These are phyloP conservation scores for Leonotis leonurus DNA, from an alignment of 257 asterid species.

Conservation along the genomic window DNA sequence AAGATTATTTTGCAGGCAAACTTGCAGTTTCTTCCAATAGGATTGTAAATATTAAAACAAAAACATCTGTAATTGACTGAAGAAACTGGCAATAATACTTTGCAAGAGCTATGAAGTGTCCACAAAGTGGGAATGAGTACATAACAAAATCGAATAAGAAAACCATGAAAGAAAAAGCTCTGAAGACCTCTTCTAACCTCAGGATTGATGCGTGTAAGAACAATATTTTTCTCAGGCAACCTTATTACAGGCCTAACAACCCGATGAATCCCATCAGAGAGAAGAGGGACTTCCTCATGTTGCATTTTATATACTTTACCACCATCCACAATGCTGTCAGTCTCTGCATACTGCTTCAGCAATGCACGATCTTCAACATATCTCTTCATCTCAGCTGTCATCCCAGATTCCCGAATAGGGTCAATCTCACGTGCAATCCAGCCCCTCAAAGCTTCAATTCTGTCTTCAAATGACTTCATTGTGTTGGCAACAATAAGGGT, in stretches of 20 bases:
- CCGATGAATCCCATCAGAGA: conserved; percentile 51
- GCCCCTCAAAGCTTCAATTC: conserved; percentile 60
- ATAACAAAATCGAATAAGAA: conserved; percentile 12
- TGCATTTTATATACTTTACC: conserved; percentile 59
- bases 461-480: conserved; percentile 95
- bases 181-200: conserved; percentile 57
- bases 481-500: conserved; percentile 98
- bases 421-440: conserved; percentile 78
- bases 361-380: conserved; percentile 78
- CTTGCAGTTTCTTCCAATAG: background rate
- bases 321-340: conserved; percentile 69
- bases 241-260: conserved; percentile 86
- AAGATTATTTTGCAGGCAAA: background rate
- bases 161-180: conserved; percentile 5
- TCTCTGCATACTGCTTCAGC: conserved; percentile 86
- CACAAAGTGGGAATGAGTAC: conserved; percentile 14
- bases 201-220: conserved; percentile 94
- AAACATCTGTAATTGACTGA: background rate
- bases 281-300: conserved; percentile 73
- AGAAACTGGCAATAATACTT: background rate
- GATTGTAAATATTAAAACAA: background rate
- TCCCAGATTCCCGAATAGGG: conserved; percentile 65
- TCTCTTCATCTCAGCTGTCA: conserved; percentile 92
- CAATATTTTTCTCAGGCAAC: conserved; percentile 71
- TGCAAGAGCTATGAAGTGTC: background rate